phyloP scores from a whole-genome alignment of 345 rosid species.

The Syzygium jambos region DNA sequence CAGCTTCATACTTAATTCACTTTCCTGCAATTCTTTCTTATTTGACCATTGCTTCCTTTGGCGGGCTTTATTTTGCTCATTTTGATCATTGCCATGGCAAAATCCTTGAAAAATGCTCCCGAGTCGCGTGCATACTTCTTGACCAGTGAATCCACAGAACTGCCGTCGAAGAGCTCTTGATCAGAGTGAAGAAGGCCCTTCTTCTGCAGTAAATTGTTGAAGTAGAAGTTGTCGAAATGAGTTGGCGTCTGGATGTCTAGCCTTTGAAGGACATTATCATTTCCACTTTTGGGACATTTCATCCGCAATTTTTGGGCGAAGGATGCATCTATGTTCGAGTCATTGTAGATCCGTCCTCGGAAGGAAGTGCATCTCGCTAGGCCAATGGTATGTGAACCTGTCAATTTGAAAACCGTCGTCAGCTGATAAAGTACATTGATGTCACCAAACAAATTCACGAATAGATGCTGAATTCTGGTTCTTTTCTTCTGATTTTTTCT shows the following conservation, averaged over 20 bases:
- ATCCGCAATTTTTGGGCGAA: conserved; percentile 39
- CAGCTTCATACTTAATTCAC: not conserved
- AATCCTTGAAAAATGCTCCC: not conserved
- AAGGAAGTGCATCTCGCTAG: conserved; percentile 64
- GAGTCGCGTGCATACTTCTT: not conserved
- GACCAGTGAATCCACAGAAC: not conserved
- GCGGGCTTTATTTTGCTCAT: not conserved
- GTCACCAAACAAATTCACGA: not conserved
- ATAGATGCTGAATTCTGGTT: not conserved
- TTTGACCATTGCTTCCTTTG: not conserved
- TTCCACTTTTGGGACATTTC: conserved; percentile 59
- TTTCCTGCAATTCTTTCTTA: not conserved
- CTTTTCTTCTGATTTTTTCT: not conserved
- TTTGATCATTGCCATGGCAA: not conserved
- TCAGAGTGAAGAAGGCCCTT: conserved; percentile 85
- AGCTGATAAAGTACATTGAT: not conserved
- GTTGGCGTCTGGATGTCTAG: conserved; percentile 54
- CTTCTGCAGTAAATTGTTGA: conserved; percentile 61
- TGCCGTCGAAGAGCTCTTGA: conserved; percentile 24
- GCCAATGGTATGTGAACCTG: conserved; percentile 79
- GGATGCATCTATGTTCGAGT: conserved; percentile 45
- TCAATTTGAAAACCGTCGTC: not conserved
- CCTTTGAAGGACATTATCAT: conserved; percentile 46
- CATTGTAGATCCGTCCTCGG: conserved; percentile 69
- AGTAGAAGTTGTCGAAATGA: conserved; percentile 58